Percentiles rank a stretch among this genome's conserved stretches.
Evolutionary conservation across 305 asterid species (phyloP).

Genomic region (Solanum hybrid): DNA sequence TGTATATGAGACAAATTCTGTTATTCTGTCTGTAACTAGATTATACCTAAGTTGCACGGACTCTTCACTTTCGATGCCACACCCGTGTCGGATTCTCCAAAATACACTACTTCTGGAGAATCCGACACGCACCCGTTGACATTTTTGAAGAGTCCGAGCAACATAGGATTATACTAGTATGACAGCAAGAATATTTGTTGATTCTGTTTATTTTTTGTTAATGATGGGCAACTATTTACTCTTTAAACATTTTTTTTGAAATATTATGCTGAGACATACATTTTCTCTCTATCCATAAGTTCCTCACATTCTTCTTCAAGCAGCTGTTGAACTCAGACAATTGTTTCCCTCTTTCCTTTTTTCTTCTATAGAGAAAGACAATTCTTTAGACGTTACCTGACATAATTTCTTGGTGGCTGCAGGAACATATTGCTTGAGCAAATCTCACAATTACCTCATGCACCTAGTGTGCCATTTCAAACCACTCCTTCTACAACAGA

Average conservation of each 20-base stretch:
- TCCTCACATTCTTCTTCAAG: not conserved
- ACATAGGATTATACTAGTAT: not conserved
- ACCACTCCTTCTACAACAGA: constrained; percentile 48
- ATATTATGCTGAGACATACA: not conserved
- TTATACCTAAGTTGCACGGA: not conserved
- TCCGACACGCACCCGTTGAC: too few species aligned
- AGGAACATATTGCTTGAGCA: constrained; percentile 65
- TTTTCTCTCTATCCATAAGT: not conserved
- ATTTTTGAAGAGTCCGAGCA: too few species aligned
- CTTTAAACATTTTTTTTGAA: not conserved
- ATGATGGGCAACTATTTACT: not conserved
- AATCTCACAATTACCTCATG: constrained; percentile 59
- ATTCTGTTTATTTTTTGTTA: not conserved
- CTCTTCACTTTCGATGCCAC: too few species aligned
- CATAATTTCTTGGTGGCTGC: constrained; percentile 6
- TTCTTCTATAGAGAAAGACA: not conserved
- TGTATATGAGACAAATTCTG: not conserved
- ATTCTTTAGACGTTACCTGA: not conserved
- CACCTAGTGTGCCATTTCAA: constrained; percentile 77
- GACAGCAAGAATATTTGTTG: not conserved
- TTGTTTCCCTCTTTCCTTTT: not conserved
- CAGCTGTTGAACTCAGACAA: not conserved
- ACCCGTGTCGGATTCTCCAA: too few species aligned
- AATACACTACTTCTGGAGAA: too few species aligned
- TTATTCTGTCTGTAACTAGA: not conserved